Evolutionary conservation across 2,329 filamentous ascomycete genomes (phyloP), one percentile per base, ranked within the genome.

Genomic region (Ceratocystiopsis sp.): DNA sequence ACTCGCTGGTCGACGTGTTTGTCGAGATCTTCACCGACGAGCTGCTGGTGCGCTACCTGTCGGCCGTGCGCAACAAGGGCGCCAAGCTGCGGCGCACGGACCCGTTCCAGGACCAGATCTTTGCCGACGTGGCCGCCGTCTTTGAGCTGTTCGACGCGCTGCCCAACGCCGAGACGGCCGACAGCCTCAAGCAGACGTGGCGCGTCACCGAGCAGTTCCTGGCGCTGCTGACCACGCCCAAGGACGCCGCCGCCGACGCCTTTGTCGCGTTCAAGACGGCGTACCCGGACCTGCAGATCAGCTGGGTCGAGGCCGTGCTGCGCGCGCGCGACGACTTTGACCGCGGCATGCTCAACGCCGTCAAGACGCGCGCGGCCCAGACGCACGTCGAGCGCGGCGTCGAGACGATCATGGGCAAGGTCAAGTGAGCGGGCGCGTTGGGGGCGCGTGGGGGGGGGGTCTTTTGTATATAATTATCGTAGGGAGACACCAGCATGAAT

Each of bases 391-490:
- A 82, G 48, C 73, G 86, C 49, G 87, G 85, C 1, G 62, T 74
- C 16, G 89, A 96, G 63, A 96, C 91, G 3, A 84, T 98, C 49
- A 95, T 98, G 89, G 78, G 83, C 49, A 89, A 84, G 63, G 75
- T 95, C 40, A 91, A 87, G 62, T 93, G 17, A 55, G 37, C 21
- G 5, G 33, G 35, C 37, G n/a, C 19, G 4, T 21, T 21, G 19
- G 7, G 7, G 19, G 19, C n/a, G 19, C 13, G 6, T 17, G 14
- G 19, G 14, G 16, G 25, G 4, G 33, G 11, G 19, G 10, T 21
- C 8, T 21, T 29, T 29, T 29, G 25, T 29, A 29, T 29, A 29
- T 29, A 29, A 29, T n/a, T 7, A 35, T 6, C 9, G 34, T 15
- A 35, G 12, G 14, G 13, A 35, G 9, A 35, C n/a, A n/a, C n/a